Conservation (phyloP, 75 land plant genomes). For the Pinus taeda region DNA sequence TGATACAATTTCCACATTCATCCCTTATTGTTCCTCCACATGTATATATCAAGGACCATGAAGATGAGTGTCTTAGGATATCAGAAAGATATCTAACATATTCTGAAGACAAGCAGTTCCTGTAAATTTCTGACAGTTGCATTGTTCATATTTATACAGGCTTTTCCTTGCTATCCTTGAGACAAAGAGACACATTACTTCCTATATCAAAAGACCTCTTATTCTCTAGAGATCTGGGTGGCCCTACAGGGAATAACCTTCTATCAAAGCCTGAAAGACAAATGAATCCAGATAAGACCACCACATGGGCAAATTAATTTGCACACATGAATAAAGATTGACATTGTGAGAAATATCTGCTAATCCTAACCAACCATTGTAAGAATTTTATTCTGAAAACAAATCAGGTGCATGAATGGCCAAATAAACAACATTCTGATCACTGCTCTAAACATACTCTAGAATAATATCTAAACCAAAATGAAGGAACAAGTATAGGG, state of each 20-base stretch:
- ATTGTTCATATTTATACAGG: too few relatives aligned
- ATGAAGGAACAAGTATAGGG: background rate
- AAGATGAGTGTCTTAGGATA: background rate
- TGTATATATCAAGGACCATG: background rate
- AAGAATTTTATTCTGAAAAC: background rate
- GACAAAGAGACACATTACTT: too few relatives aligned
- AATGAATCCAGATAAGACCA: background rate
- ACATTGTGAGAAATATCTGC: background rate
- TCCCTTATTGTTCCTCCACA: background rate
- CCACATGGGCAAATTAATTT: background rate
- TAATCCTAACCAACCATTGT: background rate
- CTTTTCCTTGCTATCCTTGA: too few relatives aligned
- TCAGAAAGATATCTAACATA: background rate
- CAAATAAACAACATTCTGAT: background rate
- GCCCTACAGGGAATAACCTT: slow-evolving; percentile 4
- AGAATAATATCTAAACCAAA: background rate
- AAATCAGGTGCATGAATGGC: background rate
- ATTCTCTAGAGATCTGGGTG: background rate
- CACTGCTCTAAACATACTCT: background rate
- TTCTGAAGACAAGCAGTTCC: background rate
- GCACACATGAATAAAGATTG: background rate
- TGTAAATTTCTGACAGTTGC: too few relatives aligned
- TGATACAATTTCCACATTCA: background rate
- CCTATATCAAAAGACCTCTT: background rate
- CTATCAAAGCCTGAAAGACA: slow-evolving; percentile 6